phyloP scores from a whole-genome alignment of 2,329 filamentous ascomycete species.

The Colletotrichum cordylinicola region DNA sequence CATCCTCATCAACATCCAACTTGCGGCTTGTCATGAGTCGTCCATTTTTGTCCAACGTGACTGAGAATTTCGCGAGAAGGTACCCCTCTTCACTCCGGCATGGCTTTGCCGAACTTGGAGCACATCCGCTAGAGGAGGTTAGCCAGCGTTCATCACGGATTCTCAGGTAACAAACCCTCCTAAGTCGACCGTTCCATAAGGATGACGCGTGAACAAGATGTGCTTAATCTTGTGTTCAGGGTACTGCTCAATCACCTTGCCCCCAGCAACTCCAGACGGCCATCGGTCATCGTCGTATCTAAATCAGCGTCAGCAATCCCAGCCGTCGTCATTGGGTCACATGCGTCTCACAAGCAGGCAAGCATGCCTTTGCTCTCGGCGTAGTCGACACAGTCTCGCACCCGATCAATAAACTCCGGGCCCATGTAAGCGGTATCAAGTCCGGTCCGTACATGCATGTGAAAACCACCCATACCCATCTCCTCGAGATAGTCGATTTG shows the following conservation, averaged over 20 bases:
- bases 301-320: not conserved
- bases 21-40: constrained; percentile 26
- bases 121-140: not conserved
- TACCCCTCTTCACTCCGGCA: constrained; percentile 29
- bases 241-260: constrained; percentile 29
- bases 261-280: constrained; percentile 34
- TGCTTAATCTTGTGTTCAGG: constrained; percentile 32
- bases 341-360: constrained; percentile 30
- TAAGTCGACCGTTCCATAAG: constrained; percentile 20
- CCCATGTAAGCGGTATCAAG: constrained; percentile 37
- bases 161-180: constrained; percentile 1
- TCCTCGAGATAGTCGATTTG: constrained; percentile 34
- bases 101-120: constrained; percentile 16
- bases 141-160: not conserved
- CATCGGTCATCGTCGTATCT: constrained; percentile 35
- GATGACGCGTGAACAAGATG: constrained; percentile 29
- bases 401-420: constrained; percentile 34
- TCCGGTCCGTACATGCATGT: constrained; percentile 34
- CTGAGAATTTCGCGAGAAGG: constrained; percentile 29
- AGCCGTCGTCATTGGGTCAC: not conserved
- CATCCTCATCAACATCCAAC: constrained; percentile 23
- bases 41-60: constrained; percentile 28
- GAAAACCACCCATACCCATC: constrained; percentile 38
- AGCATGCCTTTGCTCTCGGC: constrained; percentile 34
- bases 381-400: constrained; percentile 34